Base-by-base conservation (phyloP, 371 early-diverging fungal genomes). In the Apophysomyces trapeziformis region DNA sequence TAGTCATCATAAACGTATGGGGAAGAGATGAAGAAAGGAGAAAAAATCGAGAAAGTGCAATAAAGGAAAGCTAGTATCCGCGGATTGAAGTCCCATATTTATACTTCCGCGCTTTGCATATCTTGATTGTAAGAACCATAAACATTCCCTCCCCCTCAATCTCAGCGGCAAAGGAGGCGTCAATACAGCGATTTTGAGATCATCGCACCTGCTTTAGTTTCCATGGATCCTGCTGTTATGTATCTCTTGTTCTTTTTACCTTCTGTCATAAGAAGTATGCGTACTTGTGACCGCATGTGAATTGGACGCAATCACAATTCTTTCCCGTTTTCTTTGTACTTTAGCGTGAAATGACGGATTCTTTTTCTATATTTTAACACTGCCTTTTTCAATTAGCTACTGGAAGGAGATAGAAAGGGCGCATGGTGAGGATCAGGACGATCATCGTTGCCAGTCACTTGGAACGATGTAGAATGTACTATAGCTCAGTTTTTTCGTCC, bases 101-200 rank as follows among this genome's bases (percentile, higher is more conserved):
- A 50, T 50, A 50, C 54, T 50, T 50, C 54, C 21, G 54, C 54
- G 54, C 54, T 50, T 50, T 11, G 54, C 54, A 50, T 50, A 50
- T 21, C 54, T 50, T 50, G 7, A 50, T 32, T 50, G 47, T 11
- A 21, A 18, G 54, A 50, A 50, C 9, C 32, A 21, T 21, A 50
- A 21, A 50, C 47, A 47, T 16, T 7, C 47, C 47, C 47, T 16
- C 13, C 21, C 21, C 21, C 54, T 21, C 46, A 13, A n/a, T 45
- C 5, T 45, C 16, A 26, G 54, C 54, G 54, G 54, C 54, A 50
- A 50, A 50, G 54, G 54, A 26, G 54, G 54, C 21, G 21, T 21
- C 16, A 9, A 50, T 9, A 21, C 5, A 50, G 21, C 21, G 7
- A 7, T 50, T 50, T 50, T 50, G 54, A 50, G 35, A 50, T 50